Evolutionary conservation across 176 grass and related monocot genomes (phyloP), one percentile per base, ranked within the genome.

Genomic region (Dactylis glomerata): DNA sequence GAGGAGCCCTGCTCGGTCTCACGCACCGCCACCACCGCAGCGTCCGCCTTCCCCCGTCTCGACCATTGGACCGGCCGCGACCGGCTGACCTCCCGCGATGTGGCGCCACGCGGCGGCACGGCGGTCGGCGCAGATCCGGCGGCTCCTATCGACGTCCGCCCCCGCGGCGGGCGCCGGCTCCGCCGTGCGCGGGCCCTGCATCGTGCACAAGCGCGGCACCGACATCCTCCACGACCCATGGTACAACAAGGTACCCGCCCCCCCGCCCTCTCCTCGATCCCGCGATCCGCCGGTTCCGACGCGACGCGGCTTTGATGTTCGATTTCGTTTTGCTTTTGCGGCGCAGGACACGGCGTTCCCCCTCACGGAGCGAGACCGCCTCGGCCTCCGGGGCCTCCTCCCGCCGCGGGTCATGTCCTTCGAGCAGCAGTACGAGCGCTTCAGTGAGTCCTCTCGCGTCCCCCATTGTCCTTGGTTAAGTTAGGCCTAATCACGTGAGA

Each of bases 331-430:
- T 36, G 2, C 3, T 17, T n/a, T n/a, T n/a, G n/a, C n/a, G n/a
- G 31, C 74, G 36, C 85, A 98, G 93, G 96, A 98, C 82, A 98
- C 96, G 68, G 93, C 90, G 84, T 98, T 98, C 87, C 96, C 93
- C 73, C 50, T 95, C 68, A 98, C 93, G 69, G 96, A 98, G 88
- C 89, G 96, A 46, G 96, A 98, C 81, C 93, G 93, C 23, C 96
- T 98, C 62, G 96, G 96, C 45, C 93, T 98, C 86, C 93, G 96
- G 16, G 96, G 96, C 67, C 89, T 98, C 67, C 89, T 95, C 31
- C 96, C 96, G 41, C 96, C 96, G 86, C 96, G 91, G 20, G 96
- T 95, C 81, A 98, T 98, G 91, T 95, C 93, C 41, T 98, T 95
- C 66, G 86, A 95, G 86, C 91, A 95, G 79, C 96, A 98, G 89